These are phyloP conservation scores for Phlebiopsis flavidoalba DNA, from an alignment of 768 basidiomycete species.

Conservation along the genomic window DNA sequence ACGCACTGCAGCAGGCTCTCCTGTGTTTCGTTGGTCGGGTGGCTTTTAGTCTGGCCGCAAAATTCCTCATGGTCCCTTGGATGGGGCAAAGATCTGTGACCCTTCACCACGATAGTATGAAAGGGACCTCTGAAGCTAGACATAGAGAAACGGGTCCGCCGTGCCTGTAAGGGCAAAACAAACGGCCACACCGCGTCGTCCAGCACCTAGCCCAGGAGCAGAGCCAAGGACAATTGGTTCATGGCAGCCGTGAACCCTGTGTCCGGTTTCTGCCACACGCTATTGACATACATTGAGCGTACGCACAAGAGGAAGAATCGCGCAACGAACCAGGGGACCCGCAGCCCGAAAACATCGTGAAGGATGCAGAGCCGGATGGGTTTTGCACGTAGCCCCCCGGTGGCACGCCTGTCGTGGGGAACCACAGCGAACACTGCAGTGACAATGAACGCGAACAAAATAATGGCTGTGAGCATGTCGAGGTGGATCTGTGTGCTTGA, in stretches of 20 bases:
- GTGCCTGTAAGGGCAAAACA: constrained; percentile 53
- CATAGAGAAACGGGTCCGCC: constrained; percentile 44
- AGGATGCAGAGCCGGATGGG: constrained; percentile 48
- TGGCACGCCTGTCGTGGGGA: constrained; percentile 23
- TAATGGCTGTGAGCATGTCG: too few relatives aligned
- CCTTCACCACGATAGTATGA: constrained; percentile 50
- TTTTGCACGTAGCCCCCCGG: constrained; percentile 51
- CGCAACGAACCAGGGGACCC: constrained; percentile 32
- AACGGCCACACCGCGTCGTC: constrained; percentile 59
- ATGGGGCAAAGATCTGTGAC: constrained; percentile 41
- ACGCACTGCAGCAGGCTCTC: constrained; percentile 46
- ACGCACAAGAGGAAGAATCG: neutral
- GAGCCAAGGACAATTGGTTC: constrained; percentile 54
- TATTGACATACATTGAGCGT: constrained; percentile 6
- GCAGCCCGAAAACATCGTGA: constrained; percentile 53
- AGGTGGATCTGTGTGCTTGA: too few relatives aligned
- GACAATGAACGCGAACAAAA: too few relatives aligned
- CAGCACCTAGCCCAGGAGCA: constrained; percentile 43
- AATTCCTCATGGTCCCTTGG: constrained; percentile 44
- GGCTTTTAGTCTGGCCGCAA: constrained; percentile 46
- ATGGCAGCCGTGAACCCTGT: constrained; percentile 52
- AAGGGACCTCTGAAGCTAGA: constrained; percentile 46
- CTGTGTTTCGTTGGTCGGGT: constrained; percentile 38
- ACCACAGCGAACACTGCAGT: too few relatives aligned
- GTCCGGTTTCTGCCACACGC: constrained; percentile 50